Evolutionary conservation across 257 asterid genomes (phyloP).

Genomic region (Rauvolfia tetraphylla): DNA sequence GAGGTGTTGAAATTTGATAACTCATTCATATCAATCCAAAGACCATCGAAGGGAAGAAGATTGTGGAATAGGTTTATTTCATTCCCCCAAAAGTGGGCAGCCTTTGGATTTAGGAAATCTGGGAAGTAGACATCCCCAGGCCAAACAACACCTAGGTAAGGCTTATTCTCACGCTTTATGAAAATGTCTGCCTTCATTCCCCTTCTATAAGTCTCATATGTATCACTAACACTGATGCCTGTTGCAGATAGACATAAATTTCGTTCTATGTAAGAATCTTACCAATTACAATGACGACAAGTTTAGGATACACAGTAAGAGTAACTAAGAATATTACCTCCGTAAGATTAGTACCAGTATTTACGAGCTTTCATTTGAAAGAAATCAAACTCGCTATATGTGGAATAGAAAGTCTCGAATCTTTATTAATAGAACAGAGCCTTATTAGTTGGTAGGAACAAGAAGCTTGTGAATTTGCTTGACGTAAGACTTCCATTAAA

Average conservation of each 20-base stretch:
- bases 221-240: slow-evolving; percentile 58
- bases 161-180: slow-evolving; percentile 61
- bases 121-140: slow-evolving; percentile 81
- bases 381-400: no score
- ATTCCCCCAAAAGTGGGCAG: slow-evolving; percentile 52
- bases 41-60: slow-evolving; percentile 61
- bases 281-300: no score
- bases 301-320: no score
- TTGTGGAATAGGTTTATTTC: slow-evolving; percentile 60
- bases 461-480: no score
- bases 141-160: slow-evolving; percentile 82
- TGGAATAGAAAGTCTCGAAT: no score
- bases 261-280: no score
- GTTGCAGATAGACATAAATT: no score
- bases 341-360: no score
- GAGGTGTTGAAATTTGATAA: slow-evolving; percentile 70
- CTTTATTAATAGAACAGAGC: no score
- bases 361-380: no score
- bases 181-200: slow-evolving; percentile 68
- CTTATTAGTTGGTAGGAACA: no score
- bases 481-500: not conserved
- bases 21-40: slow-evolving; percentile 98
- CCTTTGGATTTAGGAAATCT: slow-evolving; percentile 61
- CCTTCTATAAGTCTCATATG: slow-evolving; percentile 63
- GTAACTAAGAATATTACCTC: no score